Conservation (phyloP, 352 stramenopile genomes). For the Pythium phragmitis region DNA sequence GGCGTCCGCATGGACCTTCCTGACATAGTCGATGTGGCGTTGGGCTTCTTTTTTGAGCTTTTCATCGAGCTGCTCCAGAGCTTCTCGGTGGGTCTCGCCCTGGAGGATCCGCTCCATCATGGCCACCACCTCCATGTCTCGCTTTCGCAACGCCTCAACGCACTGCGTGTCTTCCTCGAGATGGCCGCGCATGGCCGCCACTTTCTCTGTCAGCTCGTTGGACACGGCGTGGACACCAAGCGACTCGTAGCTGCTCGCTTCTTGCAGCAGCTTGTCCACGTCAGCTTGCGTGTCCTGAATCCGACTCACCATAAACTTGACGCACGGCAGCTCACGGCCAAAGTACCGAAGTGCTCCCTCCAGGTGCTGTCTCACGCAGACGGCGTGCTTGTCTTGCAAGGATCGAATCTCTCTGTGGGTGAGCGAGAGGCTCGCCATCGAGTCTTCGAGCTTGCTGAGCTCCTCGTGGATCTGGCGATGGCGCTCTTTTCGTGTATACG, state of each 20-base stretch:
- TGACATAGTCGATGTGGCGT: conserved; percentile 65
- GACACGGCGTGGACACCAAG: conserved; percentile 53
- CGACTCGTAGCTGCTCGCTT: conserved; percentile 51
- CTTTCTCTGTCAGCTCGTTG: conserved; percentile 53
- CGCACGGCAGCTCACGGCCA: conserved; percentile 67
- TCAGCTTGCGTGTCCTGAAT: conserved; percentile 47
- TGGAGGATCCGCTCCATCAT: conserved; percentile 29
- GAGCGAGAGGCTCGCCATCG: conserved; percentile 38
- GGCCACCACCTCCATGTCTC: conserved; percentile 51
- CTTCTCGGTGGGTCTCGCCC: conserved; percentile 26
- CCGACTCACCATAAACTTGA: conserved; percentile 79
- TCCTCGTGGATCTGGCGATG: conserved; percentile 39
- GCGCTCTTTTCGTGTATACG: conserved; percentile 36
- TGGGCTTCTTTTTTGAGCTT: conserved; percentile 51
- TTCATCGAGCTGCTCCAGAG: conserved; percentile 35
- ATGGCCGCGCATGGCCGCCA: conserved; percentile 34
- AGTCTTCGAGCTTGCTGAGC: conserved; percentile 35
- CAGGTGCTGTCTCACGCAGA: conserved; percentile 55
- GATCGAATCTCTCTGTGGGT: conserved; percentile 42
- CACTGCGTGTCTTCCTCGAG: conserved; percentile 52
- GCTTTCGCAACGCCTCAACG: conserved; percentile 41
- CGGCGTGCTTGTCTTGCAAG: conserved; percentile 45
- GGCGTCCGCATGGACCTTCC: conserved; percentile 44
- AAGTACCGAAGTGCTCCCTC: conserved; percentile 74
- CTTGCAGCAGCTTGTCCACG: conserved; percentile 35